Percentiles rank a stretch among this genome's conserved stretches.
These are phyloP conservation scores for Pneumocystis carinii DNA, from an alignment of 1,139 yeast genomes.

Conservation along the genomic window DNA sequence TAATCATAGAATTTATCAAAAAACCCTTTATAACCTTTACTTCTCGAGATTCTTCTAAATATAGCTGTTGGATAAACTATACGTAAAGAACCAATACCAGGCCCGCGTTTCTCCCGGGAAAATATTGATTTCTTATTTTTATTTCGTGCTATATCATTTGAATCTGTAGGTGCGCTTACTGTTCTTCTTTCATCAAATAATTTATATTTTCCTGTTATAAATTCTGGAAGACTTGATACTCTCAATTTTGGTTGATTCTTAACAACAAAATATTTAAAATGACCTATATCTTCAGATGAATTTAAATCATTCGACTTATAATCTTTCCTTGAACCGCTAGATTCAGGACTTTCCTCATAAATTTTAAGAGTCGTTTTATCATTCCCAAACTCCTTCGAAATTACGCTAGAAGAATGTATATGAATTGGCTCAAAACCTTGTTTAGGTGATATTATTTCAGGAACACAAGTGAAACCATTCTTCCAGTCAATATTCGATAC, in stretches of 20 bases:
- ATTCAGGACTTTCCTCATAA: not conserved
- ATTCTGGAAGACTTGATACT: slow-evolving; percentile 1
- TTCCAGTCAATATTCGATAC: not conserved
- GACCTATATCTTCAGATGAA: not conserved
- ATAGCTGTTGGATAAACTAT: not conserved
- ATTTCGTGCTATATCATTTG: not conserved
- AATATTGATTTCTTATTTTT: not conserved
- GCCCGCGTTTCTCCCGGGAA: not conserved
- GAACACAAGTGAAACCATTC: not conserved
- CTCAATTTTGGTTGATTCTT: not conserved
- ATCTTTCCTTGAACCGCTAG: not conserved
- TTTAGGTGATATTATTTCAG: not conserved
- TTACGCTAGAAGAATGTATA: not conserved
- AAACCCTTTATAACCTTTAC: not conserved
- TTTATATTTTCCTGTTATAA: not conserved
- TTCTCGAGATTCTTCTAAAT: not conserved
- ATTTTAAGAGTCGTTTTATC: not conserved
- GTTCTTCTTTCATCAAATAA: not conserved
- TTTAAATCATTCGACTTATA: not conserved
- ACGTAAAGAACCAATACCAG: not conserved
- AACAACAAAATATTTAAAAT: not conserved
- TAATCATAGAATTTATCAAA: not conserved
- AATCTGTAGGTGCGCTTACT: not conserved
- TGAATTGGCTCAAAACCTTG: slow-evolving; percentile 4
- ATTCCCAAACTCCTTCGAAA: not conserved